phyloP scores from a whole-genome alignment of 2,329 filamentous ascomycete genomes.

The Cryphonectria nitschkei region DNA sequence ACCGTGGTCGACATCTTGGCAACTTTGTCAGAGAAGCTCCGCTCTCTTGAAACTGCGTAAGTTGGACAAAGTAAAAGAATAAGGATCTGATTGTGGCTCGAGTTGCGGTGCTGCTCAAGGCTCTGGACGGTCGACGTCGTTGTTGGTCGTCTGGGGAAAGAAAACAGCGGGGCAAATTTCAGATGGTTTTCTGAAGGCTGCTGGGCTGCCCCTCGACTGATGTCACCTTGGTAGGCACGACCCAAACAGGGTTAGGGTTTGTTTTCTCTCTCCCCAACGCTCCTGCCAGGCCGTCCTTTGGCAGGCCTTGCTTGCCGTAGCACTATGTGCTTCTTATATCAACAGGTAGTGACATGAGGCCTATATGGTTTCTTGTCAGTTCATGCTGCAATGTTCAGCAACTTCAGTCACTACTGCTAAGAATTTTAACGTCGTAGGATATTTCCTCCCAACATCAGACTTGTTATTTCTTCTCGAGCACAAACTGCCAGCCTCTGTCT shows the following conservation, averaged over 20 bases:
- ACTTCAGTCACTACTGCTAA: too few species aligned
- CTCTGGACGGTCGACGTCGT: background rate
- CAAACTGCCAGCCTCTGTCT: too few species aligned
- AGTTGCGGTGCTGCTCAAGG: background rate
- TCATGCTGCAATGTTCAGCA: too few species aligned
- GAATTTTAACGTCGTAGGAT: too few species aligned
- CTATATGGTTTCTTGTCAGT: too few species aligned
- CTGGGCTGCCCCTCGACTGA: constrained; percentile 22
- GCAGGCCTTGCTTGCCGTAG: background rate
- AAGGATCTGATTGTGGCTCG: background rate
- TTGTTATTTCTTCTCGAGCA: too few species aligned
- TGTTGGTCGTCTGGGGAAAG: constrained; percentile 9
- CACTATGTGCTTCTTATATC: too few species aligned
- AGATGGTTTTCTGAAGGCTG: constrained; percentile 13
- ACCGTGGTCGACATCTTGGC: constrained; percentile 91
- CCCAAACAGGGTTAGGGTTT: background rate
- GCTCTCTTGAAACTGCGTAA: background rate
- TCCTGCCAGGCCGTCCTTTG: background rate
- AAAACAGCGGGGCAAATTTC: constrained; percentile 16
- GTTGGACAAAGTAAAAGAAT: background rate
- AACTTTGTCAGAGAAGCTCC: constrained; percentile 27
- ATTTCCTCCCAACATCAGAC: too few species aligned
- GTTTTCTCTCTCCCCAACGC: background rate
- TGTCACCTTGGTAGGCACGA: constrained; percentile 17
- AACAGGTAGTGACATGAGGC: too few species aligned